phyloP scores from a whole-genome alignment of 2,329 filamentous ascomycete genomes.

The Teratosphaeria pseudoeucalypti region DNA sequence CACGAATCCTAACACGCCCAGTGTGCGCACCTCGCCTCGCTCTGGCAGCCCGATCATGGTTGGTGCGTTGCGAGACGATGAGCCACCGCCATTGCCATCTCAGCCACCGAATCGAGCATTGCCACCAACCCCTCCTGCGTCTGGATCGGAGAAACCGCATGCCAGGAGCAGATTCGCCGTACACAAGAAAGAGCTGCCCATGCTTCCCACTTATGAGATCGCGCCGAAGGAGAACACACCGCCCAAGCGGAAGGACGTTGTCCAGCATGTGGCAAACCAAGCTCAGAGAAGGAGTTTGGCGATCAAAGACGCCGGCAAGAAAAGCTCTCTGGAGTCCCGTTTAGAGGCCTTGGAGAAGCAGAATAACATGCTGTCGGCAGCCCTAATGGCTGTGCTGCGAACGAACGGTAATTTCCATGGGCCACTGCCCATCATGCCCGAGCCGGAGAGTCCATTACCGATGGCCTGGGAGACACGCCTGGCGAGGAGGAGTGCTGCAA shows the following conservation, averaged over 20 bases:
- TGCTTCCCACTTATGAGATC: constrained; percentile 13
- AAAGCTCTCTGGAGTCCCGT: constrained; percentile 20
- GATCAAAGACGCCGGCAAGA: background rate
- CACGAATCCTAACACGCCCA: constrained; percentile 1
- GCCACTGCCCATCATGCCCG: constrained; percentile 9
- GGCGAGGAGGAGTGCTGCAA: constrained; percentile 18
- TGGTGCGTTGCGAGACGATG: constrained; percentile 5
- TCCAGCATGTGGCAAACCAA: constrained; percentile 16
- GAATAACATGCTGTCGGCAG: constrained; percentile 30
- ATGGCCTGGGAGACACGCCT: constrained; percentile 23
- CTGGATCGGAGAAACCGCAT: constrained; percentile 17
- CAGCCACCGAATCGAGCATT: constrained; percentile 23
- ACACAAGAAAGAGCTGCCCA: constrained; percentile 14
- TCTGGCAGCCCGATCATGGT: constrained; percentile 5
- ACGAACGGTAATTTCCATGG: constrained; percentile 26
- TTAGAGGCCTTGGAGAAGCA: constrained; percentile 30
- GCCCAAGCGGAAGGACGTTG: constrained; percentile 5
- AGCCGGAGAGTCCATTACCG: constrained; percentile 3
- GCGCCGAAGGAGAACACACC: constrained; percentile 9
- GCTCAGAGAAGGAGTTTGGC: constrained; percentile 3
- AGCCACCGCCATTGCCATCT: constrained; percentile 21
- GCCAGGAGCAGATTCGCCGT: constrained; percentile 7
- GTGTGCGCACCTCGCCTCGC: constrained; percentile 4
- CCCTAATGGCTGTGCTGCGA: constrained; percentile 30
- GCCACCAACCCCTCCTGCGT: constrained; percentile 25